Evolutionary conservation across 1,284 basidiomycete species (phyloP).

Genomic region (Moesziomyces sp.): DNA sequence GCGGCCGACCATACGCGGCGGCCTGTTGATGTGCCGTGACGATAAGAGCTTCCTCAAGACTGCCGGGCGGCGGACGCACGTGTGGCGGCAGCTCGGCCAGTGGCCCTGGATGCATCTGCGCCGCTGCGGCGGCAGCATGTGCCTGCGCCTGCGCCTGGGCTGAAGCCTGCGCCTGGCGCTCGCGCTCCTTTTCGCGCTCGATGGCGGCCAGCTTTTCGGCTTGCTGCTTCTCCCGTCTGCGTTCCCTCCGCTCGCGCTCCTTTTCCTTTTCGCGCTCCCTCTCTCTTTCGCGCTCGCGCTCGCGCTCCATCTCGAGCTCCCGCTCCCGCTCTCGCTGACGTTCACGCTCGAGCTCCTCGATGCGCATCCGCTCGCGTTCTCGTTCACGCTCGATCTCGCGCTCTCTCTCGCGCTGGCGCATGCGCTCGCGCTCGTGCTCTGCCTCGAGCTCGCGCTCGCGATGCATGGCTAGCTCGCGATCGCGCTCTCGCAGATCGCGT

Average conservation of each 20-base stretch:
- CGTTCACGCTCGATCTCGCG: slow-evolving; percentile 24
- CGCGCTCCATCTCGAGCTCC: slow-evolving; percentile 26
- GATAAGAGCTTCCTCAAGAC: slow-evolving; percentile 41
- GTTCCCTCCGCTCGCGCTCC: slow-evolving; percentile 38
- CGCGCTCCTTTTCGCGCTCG: slow-evolving; percentile 41
- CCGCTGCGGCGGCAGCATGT: slow-evolving; percentile 35
- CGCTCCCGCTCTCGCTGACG: slow-evolving; percentile 26
- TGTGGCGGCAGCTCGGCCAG: slow-evolving; percentile 33
- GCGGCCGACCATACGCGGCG: slow-evolving; percentile 30
- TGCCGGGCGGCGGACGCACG: slow-evolving; percentile 31
- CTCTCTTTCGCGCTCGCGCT: slow-evolving; percentile 36
- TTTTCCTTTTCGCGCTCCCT: slow-evolving; percentile 39
- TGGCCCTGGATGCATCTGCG: slow-evolving; percentile 23
- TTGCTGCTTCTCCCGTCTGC: slow-evolving; percentile 44
- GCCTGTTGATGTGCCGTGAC: slow-evolving; percentile 42
- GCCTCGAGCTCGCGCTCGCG: slow-evolving; percentile 28
- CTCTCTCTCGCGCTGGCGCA: slow-evolving; percentile 19
- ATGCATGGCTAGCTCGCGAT: slow-evolving; percentile 30
- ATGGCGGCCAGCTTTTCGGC: slow-evolving; percentile 42
- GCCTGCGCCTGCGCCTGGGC: slow-evolving; percentile 46
- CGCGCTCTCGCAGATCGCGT: slow-evolving; percentile 24
- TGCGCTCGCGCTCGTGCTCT: slow-evolving; percentile 29
- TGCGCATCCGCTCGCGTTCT: slow-evolving; percentile 15
- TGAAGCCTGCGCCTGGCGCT: slow-evolving; percentile 29
- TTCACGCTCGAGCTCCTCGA: slow-evolving; percentile 12